These are phyloP conservation scores for Fusarium drepaniforme DNA, from an alignment of 2,329 filamentous ascomycete genomes.

Conservation along the genomic window DNA sequence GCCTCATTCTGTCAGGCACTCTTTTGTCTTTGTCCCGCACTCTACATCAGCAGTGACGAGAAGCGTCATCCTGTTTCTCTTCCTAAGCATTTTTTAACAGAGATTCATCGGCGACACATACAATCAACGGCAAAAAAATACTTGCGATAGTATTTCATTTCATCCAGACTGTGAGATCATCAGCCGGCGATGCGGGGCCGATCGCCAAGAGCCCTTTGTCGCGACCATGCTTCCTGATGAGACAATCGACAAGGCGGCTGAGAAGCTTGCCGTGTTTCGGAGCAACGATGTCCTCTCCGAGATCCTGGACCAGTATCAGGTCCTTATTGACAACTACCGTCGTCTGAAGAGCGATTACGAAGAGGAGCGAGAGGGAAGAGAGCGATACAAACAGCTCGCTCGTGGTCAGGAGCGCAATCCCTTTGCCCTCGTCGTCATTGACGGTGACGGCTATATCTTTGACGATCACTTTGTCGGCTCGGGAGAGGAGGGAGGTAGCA, in stretches of 20 bases:
- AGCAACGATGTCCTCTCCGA: constrained; percentile 41
- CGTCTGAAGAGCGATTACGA: constrained; percentile 69
- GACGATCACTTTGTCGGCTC: constrained; percentile 61
- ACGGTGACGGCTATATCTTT: constrained; percentile 71
- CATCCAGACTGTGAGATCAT: not conserved
- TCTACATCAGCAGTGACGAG: constrained; percentile 16
- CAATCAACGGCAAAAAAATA: not conserved
- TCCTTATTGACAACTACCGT: constrained; percentile 65
- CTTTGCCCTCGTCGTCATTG: constrained; percentile 71
- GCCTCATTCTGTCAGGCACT: not conserved
- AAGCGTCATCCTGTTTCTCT: not conserved
- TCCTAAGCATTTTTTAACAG: not conserved
- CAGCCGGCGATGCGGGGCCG: constrained; percentile 29
- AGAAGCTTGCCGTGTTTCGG: constrained; percentile 49
- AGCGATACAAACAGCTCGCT: constrained; percentile 67
- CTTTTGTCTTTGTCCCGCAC: not conserved
- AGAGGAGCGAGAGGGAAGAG: constrained; percentile 64
- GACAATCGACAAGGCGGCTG: constrained; percentile 37
- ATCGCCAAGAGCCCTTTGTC: constrained; percentile 15
- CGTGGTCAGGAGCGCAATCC: constrained; percentile 64
- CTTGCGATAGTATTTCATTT: not conserved
- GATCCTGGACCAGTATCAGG: constrained; percentile 48
- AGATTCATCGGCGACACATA: not conserved
- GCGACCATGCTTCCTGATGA: constrained; percentile 38
- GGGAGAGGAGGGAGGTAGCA: constrained; percentile 66